Conservation (phyloP, 345 rosid species). For the Sisymbrium altissimum region DNA sequence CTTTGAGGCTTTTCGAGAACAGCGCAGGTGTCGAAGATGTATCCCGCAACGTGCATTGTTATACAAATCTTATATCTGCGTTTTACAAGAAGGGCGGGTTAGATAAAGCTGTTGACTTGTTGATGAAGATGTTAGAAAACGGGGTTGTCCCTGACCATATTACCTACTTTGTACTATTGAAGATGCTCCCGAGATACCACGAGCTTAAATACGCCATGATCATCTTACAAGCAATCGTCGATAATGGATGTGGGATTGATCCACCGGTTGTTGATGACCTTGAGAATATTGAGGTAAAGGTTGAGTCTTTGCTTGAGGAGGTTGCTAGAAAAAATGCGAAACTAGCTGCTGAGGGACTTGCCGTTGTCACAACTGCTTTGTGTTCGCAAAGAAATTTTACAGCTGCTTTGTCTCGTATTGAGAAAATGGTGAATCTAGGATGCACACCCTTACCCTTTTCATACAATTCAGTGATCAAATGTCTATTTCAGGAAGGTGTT, state of each 20-base stretch:
- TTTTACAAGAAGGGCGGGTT: conserved; percentile 47
- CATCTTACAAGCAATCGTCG: conserved; percentile 46
- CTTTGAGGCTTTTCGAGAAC: conserved; percentile 40
- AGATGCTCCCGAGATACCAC: conserved; percentile 45
- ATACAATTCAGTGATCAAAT: conserved; percentile 54
- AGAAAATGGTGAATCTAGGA: conserved; percentile 44
- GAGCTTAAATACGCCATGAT: conserved; percentile 49
- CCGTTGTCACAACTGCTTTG: conserved; percentile 50
- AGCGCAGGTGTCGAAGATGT: conserved; percentile 29
- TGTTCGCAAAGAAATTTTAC: conserved; percentile 42
- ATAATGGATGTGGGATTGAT: conserved; percentile 44
- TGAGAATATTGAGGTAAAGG: conserved; percentile 31
- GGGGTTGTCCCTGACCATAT: conserved; percentile 65
- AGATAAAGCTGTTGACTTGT: conserved; percentile 43
- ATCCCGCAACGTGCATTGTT: conserved; percentile 47
- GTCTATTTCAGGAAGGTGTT: conserved; percentile 42
- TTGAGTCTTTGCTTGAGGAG: conserved; percentile 46
- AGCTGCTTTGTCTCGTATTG: conserved; percentile 37
- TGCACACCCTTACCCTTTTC: conserved; percentile 49
- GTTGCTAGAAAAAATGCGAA: conserved; percentile 40
- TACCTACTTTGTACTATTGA: conserved; percentile 50
- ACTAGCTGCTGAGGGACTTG: conserved; percentile 48
- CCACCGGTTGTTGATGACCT: conserved; percentile 22
- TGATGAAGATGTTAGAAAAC: conserved; percentile 42
- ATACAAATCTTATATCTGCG: conserved; percentile 50